phyloP scores from a whole-genome alignment of 768 basidiomycete genomes.

The Lyophyllum decastes region DNA sequence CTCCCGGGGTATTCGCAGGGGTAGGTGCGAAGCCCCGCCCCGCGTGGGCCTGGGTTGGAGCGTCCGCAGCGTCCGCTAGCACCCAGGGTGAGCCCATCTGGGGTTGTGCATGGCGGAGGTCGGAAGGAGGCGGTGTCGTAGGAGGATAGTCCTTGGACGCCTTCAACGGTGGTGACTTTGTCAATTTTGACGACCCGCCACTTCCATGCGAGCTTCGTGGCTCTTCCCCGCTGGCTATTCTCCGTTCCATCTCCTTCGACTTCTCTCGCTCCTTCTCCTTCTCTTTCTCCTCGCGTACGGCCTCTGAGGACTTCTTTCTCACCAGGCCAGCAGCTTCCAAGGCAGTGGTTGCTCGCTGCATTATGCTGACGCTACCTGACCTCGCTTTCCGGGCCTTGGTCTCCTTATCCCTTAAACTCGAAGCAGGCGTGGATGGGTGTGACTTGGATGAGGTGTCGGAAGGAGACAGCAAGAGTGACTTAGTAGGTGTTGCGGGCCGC shows the following conservation, averaged over 20 bases:
- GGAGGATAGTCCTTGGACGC: slow-evolving; percentile 48
- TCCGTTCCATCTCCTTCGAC: slow-evolving; percentile 44
- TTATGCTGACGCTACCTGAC: slow-evolving; percentile 91
- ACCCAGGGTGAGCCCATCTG: slow-evolving; percentile 76
- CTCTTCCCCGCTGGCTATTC: slow-evolving; percentile 49
- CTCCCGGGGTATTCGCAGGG: slow-evolving; percentile 56
- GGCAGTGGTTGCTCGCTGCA: slow-evolving; percentile 93
- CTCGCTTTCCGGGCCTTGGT: slow-evolving; percentile 68
- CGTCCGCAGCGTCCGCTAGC: slow-evolving; percentile 47
- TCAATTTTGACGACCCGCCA: slow-evolving; percentile 56
- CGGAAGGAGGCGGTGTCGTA: slow-evolving; percentile 52
- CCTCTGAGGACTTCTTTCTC: slow-evolving; percentile 80
- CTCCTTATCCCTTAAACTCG: slow-evolving; percentile 60
- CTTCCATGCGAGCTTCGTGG: slow-evolving; percentile 67
- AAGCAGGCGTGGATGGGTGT: slow-evolving; percentile 69
- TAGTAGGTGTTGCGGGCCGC: slow-evolving; percentile 43
- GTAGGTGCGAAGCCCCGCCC: slow-evolving; percentile 29
- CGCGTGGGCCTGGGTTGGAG: slow-evolving; percentile 30
- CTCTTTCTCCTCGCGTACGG: slow-evolving; percentile 63
- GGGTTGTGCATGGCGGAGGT: slow-evolving; percentile 36
- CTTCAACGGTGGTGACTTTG: slow-evolving; percentile 70
- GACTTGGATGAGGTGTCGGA: slow-evolving; percentile 60
- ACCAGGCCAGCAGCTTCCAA: slow-evolving; percentile 85
- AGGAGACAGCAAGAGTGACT: slow-evolving; percentile 59
- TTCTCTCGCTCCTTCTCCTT: slow-evolving; percentile 46